These are phyloP conservation scores for Fusarium buxicola DNA, from an alignment of 2,329 filamentous ascomycete genomes.

Conservation along the genomic window DNA sequence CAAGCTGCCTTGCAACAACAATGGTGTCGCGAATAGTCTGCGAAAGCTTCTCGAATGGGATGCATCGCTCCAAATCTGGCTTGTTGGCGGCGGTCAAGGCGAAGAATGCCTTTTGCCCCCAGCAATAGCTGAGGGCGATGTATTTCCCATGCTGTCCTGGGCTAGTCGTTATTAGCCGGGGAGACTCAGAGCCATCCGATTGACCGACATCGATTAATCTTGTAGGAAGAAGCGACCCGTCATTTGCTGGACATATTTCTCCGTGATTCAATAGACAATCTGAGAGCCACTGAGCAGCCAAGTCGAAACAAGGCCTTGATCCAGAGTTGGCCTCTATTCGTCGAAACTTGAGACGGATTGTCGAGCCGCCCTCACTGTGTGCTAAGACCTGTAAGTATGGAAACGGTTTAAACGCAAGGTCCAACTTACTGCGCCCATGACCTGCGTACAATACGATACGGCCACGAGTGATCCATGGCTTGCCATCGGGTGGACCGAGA, in stretches of 20 bases:
- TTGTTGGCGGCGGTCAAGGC: background rate
- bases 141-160: background rate
- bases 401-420: too few species aligned
- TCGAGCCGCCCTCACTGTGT: background rate
- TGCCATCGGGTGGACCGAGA: background rate
- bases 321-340: background rate
- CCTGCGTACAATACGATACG: background rate
- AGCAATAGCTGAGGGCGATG: background rate
- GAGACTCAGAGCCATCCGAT: background rate
- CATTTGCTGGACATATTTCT: background rate
- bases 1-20: background rate
- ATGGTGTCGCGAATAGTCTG: background rate
- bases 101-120: background rate
- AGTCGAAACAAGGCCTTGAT: background rate
- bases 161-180: background rate
- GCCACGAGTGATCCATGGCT: background rate
- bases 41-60: background rate
- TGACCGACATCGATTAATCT: background rate
- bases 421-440: background rate
- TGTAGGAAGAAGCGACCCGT: background rate
- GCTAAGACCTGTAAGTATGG: background rate
- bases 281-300: constrained; percentile 1
- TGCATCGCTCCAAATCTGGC: background rate
- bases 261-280: background rate
- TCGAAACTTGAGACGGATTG: background rate